Percentiles rank a stretch among this genome's conserved stretches.
These are phyloP conservation scores for Sodiomyces alkalinus DNA, from an alignment of 2,329 filamentous ascomycete genomes.

Conservation along the genomic window DNA sequence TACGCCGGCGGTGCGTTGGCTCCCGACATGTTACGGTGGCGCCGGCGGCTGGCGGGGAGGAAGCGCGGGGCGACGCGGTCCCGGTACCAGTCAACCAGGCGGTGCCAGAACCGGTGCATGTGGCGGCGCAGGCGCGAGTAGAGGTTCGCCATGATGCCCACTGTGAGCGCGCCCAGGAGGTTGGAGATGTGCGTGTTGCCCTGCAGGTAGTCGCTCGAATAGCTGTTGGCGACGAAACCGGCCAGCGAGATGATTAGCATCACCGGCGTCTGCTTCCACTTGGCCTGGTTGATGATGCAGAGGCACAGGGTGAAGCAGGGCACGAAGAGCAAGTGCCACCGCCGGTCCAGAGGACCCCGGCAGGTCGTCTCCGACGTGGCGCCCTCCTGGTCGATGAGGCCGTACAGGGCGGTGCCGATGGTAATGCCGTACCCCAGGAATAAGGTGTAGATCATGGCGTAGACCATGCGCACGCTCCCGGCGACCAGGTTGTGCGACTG, in stretches of 20 bases:
- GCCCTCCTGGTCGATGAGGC: constrained; percentile 34
- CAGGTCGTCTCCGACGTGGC: constrained; percentile 25
- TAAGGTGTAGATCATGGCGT: constrained; percentile 53
- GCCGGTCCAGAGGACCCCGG: constrained; percentile 26
- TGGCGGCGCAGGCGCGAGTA: constrained; percentile 55
- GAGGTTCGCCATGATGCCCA: constrained; percentile 65
- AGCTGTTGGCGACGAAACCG: constrained; percentile 65
- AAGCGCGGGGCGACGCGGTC: constrained; percentile 24
- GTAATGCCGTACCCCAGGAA: constrained; percentile 54
- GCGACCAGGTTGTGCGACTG: constrained; percentile 50
- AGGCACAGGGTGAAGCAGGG: constrained; percentile 53
- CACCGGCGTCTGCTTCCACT: constrained; percentile 61
- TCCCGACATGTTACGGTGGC: no score
- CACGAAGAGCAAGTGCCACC: constrained; percentile 42
- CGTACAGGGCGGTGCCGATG: constrained; percentile 43
- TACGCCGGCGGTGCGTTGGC: constrained; percentile 12
- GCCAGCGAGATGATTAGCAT: constrained; percentile 62
- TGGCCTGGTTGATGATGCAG: constrained; percentile 67
- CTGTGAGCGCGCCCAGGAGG: constrained; percentile 59
- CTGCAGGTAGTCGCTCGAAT: constrained; percentile 49
- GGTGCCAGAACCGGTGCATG: constrained; percentile 37
- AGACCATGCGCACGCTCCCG: constrained; percentile 53
- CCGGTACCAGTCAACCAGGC: constrained; percentile 34
- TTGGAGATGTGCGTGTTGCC: constrained; percentile 62
- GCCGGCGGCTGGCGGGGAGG: constrained; percentile 12